Base-by-base conservation (phyloP, 2,329 filamentous ascomycete species). In the Venturia carpophila region DNA sequence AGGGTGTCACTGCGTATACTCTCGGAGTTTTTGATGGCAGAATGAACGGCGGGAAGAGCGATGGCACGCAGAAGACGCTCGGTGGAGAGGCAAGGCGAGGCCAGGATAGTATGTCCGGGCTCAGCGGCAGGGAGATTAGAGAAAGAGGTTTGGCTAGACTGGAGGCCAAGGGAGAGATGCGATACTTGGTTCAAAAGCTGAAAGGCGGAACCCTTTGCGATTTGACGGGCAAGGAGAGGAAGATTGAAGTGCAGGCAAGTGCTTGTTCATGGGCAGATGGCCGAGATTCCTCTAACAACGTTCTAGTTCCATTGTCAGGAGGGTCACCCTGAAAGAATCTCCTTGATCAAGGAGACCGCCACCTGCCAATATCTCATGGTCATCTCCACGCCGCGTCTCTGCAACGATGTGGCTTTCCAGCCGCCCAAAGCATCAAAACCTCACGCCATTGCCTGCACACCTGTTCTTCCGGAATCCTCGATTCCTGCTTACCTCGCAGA, bases 331-430 rank as follows among this genome's bases (percentile, higher is more conserved):
- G 88, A 96, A 73, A 85, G 88, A 60, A 96, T 97, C 70, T 88
- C 88, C 55, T 92, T 91, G 86, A 95, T 97, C 76, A 96, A 96
- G 75, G 92, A 97, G 74, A 86, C 93, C 1, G 89, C 88, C 2
- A 96, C 91, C 13, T 97, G 92, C 77, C 86, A 91, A 15, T 97
- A 97, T 73, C 81, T 96, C 64, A 96, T 97, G 92, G 86, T 96
- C 41, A 85, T 97, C 68, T 89, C 96, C 73, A 96, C 92, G 0
- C 91, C 92, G 0, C 87, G 91, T 0, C 84, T 97, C 15, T 97
- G 92, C 78, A 85, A 88, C 72, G 92, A 97, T 69, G 85, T 91
- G 11, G 91, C 91, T 11, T 97, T 97, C 74, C 79, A 89, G 64
- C 92, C 92, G 0, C 90, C 91, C 0, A 86, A 89, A 70, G 87